Evolutionary conservation across 2,329 filamentous ascomycete genomes (phyloP).

Genomic region (Didymella keratinophila): DNA sequence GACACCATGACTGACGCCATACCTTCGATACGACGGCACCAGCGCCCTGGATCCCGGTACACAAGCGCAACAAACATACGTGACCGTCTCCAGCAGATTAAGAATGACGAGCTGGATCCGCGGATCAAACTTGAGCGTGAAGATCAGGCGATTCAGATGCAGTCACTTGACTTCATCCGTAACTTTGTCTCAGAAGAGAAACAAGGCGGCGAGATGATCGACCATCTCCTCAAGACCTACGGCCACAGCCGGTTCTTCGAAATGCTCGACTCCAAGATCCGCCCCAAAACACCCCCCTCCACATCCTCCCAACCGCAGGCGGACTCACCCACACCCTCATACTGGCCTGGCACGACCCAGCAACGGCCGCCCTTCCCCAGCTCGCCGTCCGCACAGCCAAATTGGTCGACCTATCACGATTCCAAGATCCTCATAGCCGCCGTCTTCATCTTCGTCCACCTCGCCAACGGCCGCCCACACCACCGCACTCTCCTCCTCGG

Average conservation of each 20-base stretch:
- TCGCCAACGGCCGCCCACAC: slow-evolving; percentile 80
- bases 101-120: slow-evolving; percentile 73
- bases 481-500: slow-evolving; percentile 74
- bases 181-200: slow-evolving; percentile 79
- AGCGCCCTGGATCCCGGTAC: slow-evolving; percentile 46
- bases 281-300: slow-evolving; percentile 52
- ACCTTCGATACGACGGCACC: slow-evolving; percentile 51
- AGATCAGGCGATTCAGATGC: slow-evolving; percentile 86
- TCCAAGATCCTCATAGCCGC: slow-evolving; percentile 77
- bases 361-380: slow-evolving; percentile 47
- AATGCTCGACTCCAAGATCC: slow-evolving; percentile 80
- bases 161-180: slow-evolving; percentile 86
- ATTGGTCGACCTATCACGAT: slow-evolving; percentile 45
- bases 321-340: slow-evolving; percentile 30
- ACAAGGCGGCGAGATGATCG: slow-evolving; percentile 74
- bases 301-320: slow-evolving; percentile 14
- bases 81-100: slow-evolving; percentile 54
- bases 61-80: slow-evolving; percentile 46
- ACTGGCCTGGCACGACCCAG: slow-evolving; percentile 68
- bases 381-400: slow-evolving; percentile 52
- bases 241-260: slow-evolving; percentile 81
- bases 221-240: slow-evolving; percentile 78
- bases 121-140: slow-evolving; percentile 74
- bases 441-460: slow-evolving; percentile 83
- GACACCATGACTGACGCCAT: slow-evolving; percentile 57